Evolutionary conservation across 805 yeast species (phyloP).

Genomic region (Candida jianshihensis): DNA sequence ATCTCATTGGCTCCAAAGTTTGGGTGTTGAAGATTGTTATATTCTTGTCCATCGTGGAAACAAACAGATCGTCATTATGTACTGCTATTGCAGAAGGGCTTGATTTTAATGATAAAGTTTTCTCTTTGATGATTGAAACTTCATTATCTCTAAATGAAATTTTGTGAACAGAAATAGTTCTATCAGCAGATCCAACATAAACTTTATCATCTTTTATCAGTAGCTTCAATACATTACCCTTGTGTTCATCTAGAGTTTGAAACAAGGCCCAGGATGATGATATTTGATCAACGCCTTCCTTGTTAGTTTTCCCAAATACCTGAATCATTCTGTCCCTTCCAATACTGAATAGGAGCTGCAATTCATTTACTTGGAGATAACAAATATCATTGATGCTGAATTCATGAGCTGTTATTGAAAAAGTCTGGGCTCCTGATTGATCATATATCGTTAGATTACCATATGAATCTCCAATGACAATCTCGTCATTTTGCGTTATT

Average conservation of each 20-base stretch:
- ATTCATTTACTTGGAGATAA: slow-evolving; percentile 24
- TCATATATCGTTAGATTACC: slow-evolving; percentile 31
- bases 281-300: slow-evolving; percentile 14
- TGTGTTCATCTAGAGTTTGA: slow-evolving; percentile 56
- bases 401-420: slow-evolving; percentile 40
- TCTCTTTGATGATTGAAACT: slow-evolving; percentile 28
- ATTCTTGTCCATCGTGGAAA: slow-evolving; percentile 47
- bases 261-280: slow-evolving; percentile 39
- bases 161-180: slow-evolving; percentile 50
- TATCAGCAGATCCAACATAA: slow-evolving; percentile 53
- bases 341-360: slow-evolving; percentile 35
- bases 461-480: slow-evolving; percentile 42
- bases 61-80: slow-evolving; percentile 32
- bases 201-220: slow-evolving; percentile 25
- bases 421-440: slow-evolving; percentile 13
- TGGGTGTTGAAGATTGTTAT: slow-evolving; percentile 32
- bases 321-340: slow-evolving; percentile 63
- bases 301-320: slow-evolving; percentile 28
- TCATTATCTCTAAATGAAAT: slow-evolving; percentile 20
- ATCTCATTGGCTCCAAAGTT: slow-evolving; percentile 27
- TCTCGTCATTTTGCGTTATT: slow-evolving; percentile 16
- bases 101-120: slow-evolving; percentile 42
- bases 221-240: slow-evolving; percentile 42
- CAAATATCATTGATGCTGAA: slow-evolving; percentile 42
- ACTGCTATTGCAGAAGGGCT: slow-evolving; percentile 41